Base-by-base conservation (phyloP, 306 rosid species). In the Calophaca sinica region DNA sequence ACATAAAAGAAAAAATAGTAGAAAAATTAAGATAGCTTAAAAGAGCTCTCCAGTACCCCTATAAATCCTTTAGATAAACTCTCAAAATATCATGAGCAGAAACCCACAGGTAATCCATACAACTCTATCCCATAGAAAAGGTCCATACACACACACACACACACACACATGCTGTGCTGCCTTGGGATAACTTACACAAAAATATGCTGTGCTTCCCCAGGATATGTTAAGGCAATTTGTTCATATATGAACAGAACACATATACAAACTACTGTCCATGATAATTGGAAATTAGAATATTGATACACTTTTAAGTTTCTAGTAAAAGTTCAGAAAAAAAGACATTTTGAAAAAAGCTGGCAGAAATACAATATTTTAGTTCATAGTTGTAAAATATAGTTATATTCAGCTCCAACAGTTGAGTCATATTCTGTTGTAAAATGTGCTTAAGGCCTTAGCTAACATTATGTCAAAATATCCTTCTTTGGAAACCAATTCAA, bases 241-340 rank as follows among this genome's bases (percentile, higher is more conserved):
- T 12, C 31, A 31, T 13, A n/a, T 7, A 68, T n/a, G 45, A 11
- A 31, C 49, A 6, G 73, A 68, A 46, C 11, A 31, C 29, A 67
- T 52, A 32, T 14, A 49, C 58, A 66, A 66, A 48, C 29, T 7
- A 36, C 44, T 10, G 6, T 14, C 20, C 33, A 8, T 9, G 32
- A 50, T 13, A 9, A 32, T 7, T 46, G 45, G 46, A 31, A 54
- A 38, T 3, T 46, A 48, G 46, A 48, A 50, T 66, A 46, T 28
- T 46, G 45, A 68, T 11, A 31, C 31, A 12, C 32, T 38, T 62
- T 36, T 35, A 48, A 5, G 44, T 13, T 65, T 65, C 72, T 45
- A 28, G 55, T 45, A 11, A 45, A 66, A 29, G 72, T 66, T 66
- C 57, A 46, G 28, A 66, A 46, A 48, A 48, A 64, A 50, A 48